Conservation (phyloP, 2,329 filamentous ascomycete genomes). For the Cytospora piceae region DNA sequence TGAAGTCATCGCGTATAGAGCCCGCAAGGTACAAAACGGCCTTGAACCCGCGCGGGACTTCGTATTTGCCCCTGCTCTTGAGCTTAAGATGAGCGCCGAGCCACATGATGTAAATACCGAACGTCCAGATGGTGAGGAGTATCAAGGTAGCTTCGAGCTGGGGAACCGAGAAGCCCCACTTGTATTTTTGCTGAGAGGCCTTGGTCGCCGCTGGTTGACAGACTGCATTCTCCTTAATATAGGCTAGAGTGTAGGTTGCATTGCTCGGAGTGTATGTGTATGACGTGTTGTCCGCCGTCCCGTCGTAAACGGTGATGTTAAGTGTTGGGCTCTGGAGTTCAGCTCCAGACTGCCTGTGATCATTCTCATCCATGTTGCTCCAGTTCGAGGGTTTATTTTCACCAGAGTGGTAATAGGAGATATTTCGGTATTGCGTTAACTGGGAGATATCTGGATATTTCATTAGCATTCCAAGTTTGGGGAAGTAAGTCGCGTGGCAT, state of each 20-base stretch:
- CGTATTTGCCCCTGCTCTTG: constrained; percentile 1
- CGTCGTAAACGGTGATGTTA: neutral
- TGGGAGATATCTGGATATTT: neutral
- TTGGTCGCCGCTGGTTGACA: constrained; percentile 3
- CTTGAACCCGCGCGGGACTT: constrained; percentile 8
- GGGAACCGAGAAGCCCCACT: constrained; percentile 38
- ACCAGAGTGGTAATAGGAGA: neutral
- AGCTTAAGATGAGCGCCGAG: constrained; percentile 29
- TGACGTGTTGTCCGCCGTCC: neutral
- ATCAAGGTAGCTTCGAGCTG: constrained; percentile 32
- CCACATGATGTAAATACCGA: constrained; percentile 33
- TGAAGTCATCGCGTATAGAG: constrained; percentile 3
- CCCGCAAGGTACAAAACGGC: constrained; percentile 6
- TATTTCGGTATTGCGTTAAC: neutral
- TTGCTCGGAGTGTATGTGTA: neutral
- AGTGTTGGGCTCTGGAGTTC: constrained; percentile 8
- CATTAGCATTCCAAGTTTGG: neutral
- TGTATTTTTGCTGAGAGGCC: constrained; percentile 26
- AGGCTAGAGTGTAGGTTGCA: neutral
- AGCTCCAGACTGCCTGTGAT: neutral
- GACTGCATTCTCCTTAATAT: constrained; percentile 4
- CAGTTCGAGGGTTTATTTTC: neutral
- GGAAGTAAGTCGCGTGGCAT: too few relatives aligned
- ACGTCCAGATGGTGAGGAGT: constrained; percentile 32
- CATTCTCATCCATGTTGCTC: neutral